Evolutionary conservation across 106 monocot species (phyloP).

Genomic region (Gastrodia elata): DNA sequence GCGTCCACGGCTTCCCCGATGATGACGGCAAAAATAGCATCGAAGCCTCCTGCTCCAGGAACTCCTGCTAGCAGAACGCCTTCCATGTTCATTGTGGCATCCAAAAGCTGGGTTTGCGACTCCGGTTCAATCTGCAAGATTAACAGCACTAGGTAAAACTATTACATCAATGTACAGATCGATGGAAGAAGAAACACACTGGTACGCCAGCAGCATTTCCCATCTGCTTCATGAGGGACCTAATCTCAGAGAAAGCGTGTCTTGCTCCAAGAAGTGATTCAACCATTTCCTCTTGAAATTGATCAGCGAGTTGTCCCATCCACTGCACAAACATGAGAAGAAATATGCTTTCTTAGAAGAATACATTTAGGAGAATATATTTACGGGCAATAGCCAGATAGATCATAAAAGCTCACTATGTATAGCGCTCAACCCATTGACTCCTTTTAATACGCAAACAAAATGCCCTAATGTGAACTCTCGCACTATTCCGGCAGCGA

Average conservation of each 20-base stretch:
- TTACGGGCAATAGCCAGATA: no score
- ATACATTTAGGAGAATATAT: neutral
- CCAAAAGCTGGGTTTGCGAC: constrained; percentile 78
- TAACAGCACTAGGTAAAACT: neutral
- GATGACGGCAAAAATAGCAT: constrained; percentile 67
- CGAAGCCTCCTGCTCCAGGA: constrained; percentile 94
- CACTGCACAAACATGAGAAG: constrained; percentile 41
- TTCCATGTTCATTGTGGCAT: constrained; percentile 78
- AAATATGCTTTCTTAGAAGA: neutral
- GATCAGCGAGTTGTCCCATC: constrained; percentile 44
- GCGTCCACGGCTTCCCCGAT: constrained; percentile 31
- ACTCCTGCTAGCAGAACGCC: constrained; percentile 88
- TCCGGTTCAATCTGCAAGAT: constrained; percentile 85
- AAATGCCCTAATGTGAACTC: no score
- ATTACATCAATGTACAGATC: neutral
- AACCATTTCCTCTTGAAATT: constrained; percentile 40
- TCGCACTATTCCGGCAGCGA: no score
- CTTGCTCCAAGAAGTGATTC: constrained; percentile 59
- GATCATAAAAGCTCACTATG: no score
- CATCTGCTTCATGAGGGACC: constrained; percentile 74
- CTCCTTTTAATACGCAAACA: no score
- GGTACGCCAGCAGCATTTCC: constrained; percentile 79
- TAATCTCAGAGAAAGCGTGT: constrained; percentile 71
- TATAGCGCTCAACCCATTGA: no score
- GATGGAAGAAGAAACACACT: constrained; percentile 28